Percentiles rank a stretch among this genome's conserved stretches.
phyloP scores from a whole-genome alignment of 495 filamentous ascomycete genomes.

The Pyrenopolyporus hunteri region DNA sequence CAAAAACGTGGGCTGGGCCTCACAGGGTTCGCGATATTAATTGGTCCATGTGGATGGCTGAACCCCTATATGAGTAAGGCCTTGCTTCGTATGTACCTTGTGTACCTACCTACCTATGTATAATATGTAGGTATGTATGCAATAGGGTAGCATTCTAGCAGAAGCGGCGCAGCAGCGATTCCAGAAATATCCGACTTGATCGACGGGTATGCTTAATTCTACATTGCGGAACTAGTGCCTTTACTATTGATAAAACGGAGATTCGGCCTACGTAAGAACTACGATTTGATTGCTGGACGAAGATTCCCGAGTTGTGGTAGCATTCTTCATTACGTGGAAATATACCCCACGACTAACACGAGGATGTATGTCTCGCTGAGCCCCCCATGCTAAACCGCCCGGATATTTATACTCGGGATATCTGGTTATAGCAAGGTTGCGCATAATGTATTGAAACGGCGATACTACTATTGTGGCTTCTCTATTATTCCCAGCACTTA shows the following conservation, averaged over 20 bases:
- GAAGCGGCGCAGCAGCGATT: background rate
- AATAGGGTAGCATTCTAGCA: background rate
- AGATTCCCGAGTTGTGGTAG: too few relatives aligned
- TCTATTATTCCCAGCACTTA: background rate
- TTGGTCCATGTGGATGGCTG: background rate
- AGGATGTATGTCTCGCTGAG: background rate
- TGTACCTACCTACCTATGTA: too few relatives aligned
- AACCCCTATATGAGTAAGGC: background rate
- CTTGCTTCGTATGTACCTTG: background rate
- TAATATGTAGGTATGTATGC: background rate
- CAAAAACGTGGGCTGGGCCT: background rate
- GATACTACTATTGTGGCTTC: background rate
- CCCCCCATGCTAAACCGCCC: background rate
- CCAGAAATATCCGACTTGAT: background rate
- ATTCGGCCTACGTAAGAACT: too few relatives aligned
- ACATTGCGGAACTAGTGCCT: too few relatives aligned
- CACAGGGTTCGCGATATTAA: background rate
- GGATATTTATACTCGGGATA: background rate
- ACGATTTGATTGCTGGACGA: too few relatives aligned
- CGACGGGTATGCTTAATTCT: too few relatives aligned
- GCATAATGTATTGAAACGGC: background rate
- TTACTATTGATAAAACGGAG: too few relatives aligned
- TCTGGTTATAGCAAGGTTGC: background rate
- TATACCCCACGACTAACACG: background rate
- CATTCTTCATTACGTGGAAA: too few relatives aligned